Evolutionary conservation across 1,284 basidiomycete species (phyloP), one percentile per base, ranked within the genome.

Genomic region (Termitomyces sp.): DNA sequence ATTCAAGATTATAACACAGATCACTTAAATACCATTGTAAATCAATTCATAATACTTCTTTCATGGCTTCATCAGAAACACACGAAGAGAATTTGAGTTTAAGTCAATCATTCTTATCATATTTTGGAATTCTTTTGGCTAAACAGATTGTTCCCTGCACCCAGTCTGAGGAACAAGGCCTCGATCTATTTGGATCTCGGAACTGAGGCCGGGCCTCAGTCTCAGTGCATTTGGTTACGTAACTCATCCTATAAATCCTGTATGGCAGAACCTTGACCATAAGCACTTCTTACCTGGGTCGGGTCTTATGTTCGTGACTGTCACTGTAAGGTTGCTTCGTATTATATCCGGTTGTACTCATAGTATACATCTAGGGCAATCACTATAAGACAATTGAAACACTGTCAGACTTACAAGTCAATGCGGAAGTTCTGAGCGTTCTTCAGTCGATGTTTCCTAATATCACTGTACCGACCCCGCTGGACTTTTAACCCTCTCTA

Each of bases 221-320:
- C 33, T 6, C 31, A 21, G 13, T 15, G 12, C 17, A 46, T 38
- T 7, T 8, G 26, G 12, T 17, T 19, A 26, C 6, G 15, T 7
- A 31, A 49, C n/a, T 46, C 44, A 31, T 42, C 19, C 15, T 31
- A 26, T 15, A 13, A 19, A 42, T 31, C 79, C 83, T 0, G 76
- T 87, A 9, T 89, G 86, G 86, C 86, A 88, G 63, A 81, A 78
- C 60, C 70, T 89, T 47, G 85, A 88, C 63, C 76, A 83, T 48
- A 58, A 71, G 0, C 70, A 73, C 21, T 86, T 85, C 67, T 73
- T 86, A 52, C 83, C 82, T 5, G 82, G 78, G 1, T 83, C 81
- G 2, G 77, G 81, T 1, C 76, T 88, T 33, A 57, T 88, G 17
- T 82, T 87, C 63, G 82, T 77, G 15, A 88, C 84, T 0, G 83